Percentiles rank a stretch among this genome's conserved stretches.
Evolutionary conservation across 805 yeast species (phyloP).

Genomic region (Suhomyces sp.): DNA sequence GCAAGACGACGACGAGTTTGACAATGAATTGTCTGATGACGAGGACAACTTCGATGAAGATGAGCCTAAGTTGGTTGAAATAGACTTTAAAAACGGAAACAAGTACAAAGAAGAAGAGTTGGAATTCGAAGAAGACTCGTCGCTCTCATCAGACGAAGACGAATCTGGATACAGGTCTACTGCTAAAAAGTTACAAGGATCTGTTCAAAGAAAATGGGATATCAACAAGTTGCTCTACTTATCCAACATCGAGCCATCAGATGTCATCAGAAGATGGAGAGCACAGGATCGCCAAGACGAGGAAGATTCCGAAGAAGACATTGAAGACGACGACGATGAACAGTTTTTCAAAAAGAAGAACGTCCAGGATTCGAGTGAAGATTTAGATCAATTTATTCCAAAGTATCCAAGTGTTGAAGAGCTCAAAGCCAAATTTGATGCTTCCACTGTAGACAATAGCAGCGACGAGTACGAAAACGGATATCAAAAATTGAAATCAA

Average conservation of each 20-base stretch:
- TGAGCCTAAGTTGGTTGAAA: constrained; percentile 44
- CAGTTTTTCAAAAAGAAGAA: constrained; percentile 56
- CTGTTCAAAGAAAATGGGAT: constrained; percentile 63
- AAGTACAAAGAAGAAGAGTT: constrained; percentile 34
- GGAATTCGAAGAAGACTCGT: constrained; percentile 47
- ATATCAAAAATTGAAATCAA: constrained; percentile 38
- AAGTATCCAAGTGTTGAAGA: constrained; percentile 39
- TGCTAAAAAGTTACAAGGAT: constrained; percentile 62
- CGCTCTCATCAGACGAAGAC: constrained; percentile 38
- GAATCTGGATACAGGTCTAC: constrained; percentile 42
- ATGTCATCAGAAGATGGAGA: constrained; percentile 70
- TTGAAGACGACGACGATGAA: constrained; percentile 37
- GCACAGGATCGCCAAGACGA: constrained; percentile 46
- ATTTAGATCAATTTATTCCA: constrained; percentile 39
- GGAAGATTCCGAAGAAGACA: constrained; percentile 37
- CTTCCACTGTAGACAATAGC: constrained; percentile 23
- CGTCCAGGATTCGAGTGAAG: constrained; percentile 20
- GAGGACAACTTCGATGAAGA: constrained; percentile 40
- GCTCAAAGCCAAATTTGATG: constrained; percentile 45
- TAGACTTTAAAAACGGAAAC: constrained; percentile 41
- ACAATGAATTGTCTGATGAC: constrained; percentile 39
- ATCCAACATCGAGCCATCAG: constrained; percentile 71
- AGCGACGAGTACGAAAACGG: constrained; percentile 40
- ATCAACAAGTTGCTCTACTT: constrained; percentile 76
- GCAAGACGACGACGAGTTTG: constrained; percentile 45